These are phyloP conservation scores for Sanghuangporus baumii DNA, from an alignment of 1,284 basidiomycete genomes.

Conservation along the genomic window DNA sequence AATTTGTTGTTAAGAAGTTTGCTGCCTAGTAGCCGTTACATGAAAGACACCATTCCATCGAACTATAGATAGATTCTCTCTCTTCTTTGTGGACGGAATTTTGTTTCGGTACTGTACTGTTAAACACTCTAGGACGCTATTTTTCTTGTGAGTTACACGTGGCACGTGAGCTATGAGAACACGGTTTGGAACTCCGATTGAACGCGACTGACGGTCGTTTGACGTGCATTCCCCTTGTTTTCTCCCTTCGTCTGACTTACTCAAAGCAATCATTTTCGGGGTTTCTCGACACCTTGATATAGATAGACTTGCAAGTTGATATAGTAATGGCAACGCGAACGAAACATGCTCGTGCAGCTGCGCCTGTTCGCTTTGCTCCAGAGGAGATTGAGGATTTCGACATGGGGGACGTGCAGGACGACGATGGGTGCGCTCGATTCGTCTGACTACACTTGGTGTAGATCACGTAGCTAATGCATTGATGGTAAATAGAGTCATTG, in stretches of 20 bases:
- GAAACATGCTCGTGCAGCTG: conserved; percentile 5
- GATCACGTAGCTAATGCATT: background rate
- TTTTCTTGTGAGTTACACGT: background rate
- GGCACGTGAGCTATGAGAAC: background rate
- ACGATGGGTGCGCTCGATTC: conserved; percentile 23
- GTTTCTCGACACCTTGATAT: too few relatives aligned
- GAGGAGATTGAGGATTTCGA: conserved; percentile 12
- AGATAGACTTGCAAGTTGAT: too few relatives aligned
- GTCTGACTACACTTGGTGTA: background rate
- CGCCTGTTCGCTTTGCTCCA: conserved; percentile 12
- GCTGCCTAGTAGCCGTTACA: conserved; percentile 12
- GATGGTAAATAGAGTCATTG: conserved; percentile 21
- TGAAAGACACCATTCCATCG: conserved; percentile 8
- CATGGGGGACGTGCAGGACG: conserved; percentile 20
- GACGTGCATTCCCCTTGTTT: background rate
- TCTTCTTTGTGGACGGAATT: background rate
- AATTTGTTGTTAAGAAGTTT: background rate
- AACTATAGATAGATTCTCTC: background rate
- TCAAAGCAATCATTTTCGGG: too few relatives aligned
- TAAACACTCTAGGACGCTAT: background rate
- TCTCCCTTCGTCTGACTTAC: background rate
- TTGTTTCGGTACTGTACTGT: background rate
- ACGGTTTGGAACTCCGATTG: background rate
- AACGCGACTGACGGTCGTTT: background rate
- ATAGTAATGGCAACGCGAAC: conserved; percentile 13